phyloP scores from a whole-genome alignment of 306 rosid species.

The Medicago arabica region DNA sequence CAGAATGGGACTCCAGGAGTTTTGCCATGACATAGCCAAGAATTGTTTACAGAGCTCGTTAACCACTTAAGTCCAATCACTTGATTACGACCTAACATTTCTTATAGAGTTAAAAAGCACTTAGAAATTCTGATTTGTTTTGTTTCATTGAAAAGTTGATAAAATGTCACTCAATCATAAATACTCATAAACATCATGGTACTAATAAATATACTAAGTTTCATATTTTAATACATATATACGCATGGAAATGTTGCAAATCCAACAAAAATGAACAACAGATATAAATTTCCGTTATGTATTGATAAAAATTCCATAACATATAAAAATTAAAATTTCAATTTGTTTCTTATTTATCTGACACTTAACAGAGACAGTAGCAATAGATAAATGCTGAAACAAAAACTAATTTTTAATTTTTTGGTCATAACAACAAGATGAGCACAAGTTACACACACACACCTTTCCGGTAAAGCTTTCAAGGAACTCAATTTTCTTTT shows the following conservation, averaged over 20 bases:
- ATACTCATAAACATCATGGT: background rate
- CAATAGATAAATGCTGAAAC: background rate
- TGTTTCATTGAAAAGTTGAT: background rate
- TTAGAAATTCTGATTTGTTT: background rate
- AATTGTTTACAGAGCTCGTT: no score
- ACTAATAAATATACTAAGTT: no score
- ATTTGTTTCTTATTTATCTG: no score
- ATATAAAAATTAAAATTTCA: background rate
- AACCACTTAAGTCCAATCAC: no score
- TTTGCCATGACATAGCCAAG: no score
- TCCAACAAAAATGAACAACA: background rate
- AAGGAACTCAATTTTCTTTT: slow-evolving; percentile 79
- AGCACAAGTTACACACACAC: slow-evolving; percentile 1
- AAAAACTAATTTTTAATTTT: background rate
- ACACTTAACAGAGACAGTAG: no score
- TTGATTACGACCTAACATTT: no score
- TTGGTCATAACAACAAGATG: background rate
- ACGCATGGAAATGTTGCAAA: background rate
- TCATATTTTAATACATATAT: no score
- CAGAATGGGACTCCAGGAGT: no score
- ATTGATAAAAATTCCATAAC: slow-evolving; percentile 19
- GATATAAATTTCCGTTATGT: background rate
- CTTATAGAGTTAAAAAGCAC: background rate
- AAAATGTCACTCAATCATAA: slow-evolving; percentile 13
- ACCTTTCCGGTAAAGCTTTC: slow-evolving; percentile 84